Percentiles rank a stretch among this genome's conserved stretches.
Conservation (phyloP, 1,139 yeast genomes). For the Kodamaea sp. region DNA sequence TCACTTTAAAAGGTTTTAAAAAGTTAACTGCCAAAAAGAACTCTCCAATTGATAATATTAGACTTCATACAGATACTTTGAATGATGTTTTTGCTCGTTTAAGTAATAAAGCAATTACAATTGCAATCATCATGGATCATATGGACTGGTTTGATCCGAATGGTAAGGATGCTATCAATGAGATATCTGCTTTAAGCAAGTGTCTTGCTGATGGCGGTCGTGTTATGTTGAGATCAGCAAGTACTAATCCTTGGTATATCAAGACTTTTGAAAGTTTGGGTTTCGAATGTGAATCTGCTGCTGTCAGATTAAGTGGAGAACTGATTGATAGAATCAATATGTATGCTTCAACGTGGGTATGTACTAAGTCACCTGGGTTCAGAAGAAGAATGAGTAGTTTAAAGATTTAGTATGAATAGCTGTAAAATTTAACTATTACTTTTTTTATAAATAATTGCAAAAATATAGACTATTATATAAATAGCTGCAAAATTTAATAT, state of each 20-base stretch:
- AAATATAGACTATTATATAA: no score
- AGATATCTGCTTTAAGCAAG: constrained; percentile 59
- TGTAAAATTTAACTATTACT: background rate
- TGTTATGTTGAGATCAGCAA: constrained; percentile 74
- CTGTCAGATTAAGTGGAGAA: constrained; percentile 56
- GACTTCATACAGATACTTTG: constrained; percentile 77
- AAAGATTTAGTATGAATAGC: constrained; percentile 28
- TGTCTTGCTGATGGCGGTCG: constrained; percentile 68
- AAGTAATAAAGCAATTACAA: constrained; percentile 58
- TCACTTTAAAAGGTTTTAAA: constrained; percentile 56
- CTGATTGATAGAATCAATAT: constrained; percentile 78
- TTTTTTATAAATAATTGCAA: background rate
- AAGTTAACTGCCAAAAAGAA: constrained; percentile 36
- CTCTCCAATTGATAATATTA: constrained; percentile 57
- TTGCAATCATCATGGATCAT: constrained; percentile 85
- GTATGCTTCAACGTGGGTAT: constrained; percentile 88
- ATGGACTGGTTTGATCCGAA: constrained; percentile 85
- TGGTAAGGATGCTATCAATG: constrained; percentile 60
- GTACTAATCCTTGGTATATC: constrained; percentile 75
- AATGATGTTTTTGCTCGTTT: constrained; percentile 71
- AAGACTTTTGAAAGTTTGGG: constrained; percentile 63
- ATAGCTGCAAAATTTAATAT: background rate
- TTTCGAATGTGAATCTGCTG: constrained; percentile 65
- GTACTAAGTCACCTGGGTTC: constrained; percentile 44
- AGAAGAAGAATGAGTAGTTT: constrained; percentile 41